Percentiles rank a stretch among this genome's conserved stretches.
Conservation (phyloP, 495 filamentous ascomycete genomes). For the Rhypophila decipiens region DNA sequence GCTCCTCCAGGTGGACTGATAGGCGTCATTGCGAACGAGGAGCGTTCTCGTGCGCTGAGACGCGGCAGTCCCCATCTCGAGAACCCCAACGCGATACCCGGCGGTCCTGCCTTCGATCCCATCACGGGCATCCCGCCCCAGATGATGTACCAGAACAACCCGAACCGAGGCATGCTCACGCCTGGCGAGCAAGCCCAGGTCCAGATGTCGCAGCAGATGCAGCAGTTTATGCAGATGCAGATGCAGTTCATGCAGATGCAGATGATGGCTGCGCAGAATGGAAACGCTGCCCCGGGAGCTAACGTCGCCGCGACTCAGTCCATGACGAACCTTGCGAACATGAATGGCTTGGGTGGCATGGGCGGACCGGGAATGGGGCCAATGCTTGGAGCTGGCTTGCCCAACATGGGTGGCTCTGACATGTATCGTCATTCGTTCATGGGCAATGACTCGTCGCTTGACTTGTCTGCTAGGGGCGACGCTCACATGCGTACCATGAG, state of each 20-base stretch:
- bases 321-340: constrained; percentile 22
- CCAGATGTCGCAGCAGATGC: constrained; percentile 84
- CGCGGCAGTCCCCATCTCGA: constrained; percentile 68
- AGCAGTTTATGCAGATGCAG: constrained; percentile 86
- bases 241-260: constrained; percentile 91
- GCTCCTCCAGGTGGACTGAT: constrained; percentile 63
- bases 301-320: constrained; percentile 28
- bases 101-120: constrained; percentile 31
- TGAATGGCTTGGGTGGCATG: constrained; percentile 9
- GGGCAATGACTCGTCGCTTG: constrained; percentile 31
- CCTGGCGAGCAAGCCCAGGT: constrained; percentile 71
- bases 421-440: constrained; percentile 40
- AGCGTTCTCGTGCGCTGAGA: constrained; percentile 68
- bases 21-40: constrained; percentile 84
- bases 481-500: constrained; percentile 60
- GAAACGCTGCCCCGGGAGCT: constrained; percentile 23
- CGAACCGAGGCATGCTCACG: constrained; percentile 37
- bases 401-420: constrained; percentile 21
- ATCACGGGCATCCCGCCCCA: constrained; percentile 39
- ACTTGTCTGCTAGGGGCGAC: constrained; percentile 29
- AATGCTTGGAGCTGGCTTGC: constrained; percentile 12
- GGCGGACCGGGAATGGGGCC: constrained; percentile 10
- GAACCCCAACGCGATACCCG: constrained; percentile 30
- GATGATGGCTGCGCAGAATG: constrained; percentile 52
- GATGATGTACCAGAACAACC: constrained; percentile 43